These are phyloP conservation scores for Cucurbita ficifolia DNA, from an alignment of 306 rosid species.

Conservation along the genomic window DNA sequence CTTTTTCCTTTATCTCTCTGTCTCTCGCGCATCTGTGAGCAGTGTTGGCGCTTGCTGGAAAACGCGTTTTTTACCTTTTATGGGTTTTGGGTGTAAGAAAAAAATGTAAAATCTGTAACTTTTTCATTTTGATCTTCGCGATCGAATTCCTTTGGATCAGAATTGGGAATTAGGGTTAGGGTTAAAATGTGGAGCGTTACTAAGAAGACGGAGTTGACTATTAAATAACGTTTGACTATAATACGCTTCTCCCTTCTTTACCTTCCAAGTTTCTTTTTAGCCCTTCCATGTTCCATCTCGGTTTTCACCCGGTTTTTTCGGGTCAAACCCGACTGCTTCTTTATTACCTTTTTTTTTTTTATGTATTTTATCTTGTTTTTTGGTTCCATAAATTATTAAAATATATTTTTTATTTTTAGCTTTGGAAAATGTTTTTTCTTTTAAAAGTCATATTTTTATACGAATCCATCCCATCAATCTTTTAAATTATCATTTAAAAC, in stretches of 20 bases:
- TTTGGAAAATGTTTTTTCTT: no score
- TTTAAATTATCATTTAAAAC: no score
- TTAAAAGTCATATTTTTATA: no score
- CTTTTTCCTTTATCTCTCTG: background rate
- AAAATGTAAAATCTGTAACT: no score
- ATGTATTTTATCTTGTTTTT: background rate
- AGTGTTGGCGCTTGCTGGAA: background rate
- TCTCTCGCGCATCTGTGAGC: no score
- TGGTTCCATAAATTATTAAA: no score
- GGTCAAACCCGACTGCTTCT: background rate
- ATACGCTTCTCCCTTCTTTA: background rate
- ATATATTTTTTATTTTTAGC: no score
- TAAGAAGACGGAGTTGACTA: background rate
- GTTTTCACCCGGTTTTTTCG: background rate
- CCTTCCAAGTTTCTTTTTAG: background rate
- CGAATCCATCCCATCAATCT: no score
- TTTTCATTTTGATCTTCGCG: no score
- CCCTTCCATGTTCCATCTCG: background rate
- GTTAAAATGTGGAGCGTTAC: background rate
- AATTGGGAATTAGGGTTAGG: background rate
- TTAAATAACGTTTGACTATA: background rate
- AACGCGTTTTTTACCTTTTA: background rate
- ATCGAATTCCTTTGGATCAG: background rate
- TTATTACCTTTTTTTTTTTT: background rate
- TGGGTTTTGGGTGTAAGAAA: background rate